These are phyloP conservation scores for Cryphonectria nitschkei DNA, from an alignment of 2,329 filamentous ascomycete species.

Conservation along the genomic window DNA sequence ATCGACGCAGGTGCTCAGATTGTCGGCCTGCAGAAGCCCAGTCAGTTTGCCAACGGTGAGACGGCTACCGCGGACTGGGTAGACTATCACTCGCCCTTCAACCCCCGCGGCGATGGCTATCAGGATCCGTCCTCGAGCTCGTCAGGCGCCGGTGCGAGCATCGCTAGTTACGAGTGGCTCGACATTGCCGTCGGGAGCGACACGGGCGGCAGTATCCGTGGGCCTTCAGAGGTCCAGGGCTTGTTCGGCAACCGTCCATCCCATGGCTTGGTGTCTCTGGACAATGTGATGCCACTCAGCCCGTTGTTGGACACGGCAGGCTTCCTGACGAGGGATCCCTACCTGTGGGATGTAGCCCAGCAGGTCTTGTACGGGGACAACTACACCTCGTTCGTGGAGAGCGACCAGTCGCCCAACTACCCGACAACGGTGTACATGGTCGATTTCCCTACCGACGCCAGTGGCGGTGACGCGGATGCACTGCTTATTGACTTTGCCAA, in stretches of 20 bases:
- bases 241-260: constrained; percentile 51
- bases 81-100: constrained; percentile 47
- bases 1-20: constrained; percentile 62
- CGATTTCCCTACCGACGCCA: constrained; percentile 32
- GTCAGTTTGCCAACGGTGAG: constrained; percentile 50
- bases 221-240: constrained; percentile 47
- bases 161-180: constrained; percentile 49
- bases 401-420: constrained; percentile 1
- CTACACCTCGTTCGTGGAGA: constrained; percentile 36
- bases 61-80: constrained; percentile 54
- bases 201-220: constrained; percentile 51
- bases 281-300: constrained; percentile 48
- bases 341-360: constrained; percentile 40
- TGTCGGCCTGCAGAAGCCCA: constrained; percentile 51
- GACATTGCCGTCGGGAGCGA: constrained; percentile 49
- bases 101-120: constrained; percentile 52
- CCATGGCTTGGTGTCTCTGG: constrained; percentile 44
- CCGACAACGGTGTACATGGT: constrained; percentile 38
- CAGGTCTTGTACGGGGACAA: constrained; percentile 40
- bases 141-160: constrained; percentile 42
- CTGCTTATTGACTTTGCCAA: constrained; percentile 37
- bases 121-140: constrained; percentile 51
- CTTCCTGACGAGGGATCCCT: constrained; percentile 44
- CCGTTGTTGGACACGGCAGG: constrained; percentile 49
- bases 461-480: constrained; percentile 26